Conservation (phyloP, 805 yeast species). For the Metschnikowia proteae region DNA sequence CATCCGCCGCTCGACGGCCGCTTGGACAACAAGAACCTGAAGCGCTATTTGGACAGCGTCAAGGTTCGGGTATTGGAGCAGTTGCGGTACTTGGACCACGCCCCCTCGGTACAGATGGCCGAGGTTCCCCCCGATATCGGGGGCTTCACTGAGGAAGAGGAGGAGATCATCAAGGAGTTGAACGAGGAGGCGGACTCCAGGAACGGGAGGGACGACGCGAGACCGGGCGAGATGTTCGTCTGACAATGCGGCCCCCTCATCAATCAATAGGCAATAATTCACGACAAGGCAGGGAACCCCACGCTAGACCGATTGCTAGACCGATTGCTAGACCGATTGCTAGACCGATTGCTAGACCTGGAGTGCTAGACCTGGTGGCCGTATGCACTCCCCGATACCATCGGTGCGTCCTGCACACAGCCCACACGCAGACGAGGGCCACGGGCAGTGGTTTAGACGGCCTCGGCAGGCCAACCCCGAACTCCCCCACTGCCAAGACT, state of each 20-base stretch:
- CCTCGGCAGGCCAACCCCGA: not conserved
- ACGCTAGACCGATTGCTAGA: no score
- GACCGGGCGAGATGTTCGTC: conserved; percentile 20
- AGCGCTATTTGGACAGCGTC: conserved; percentile 77
- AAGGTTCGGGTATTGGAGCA: conserved; percentile 75
- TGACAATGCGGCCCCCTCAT: not conserved
- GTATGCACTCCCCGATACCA: no score
- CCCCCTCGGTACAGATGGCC: conserved; percentile 92
- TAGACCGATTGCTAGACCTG: no score
- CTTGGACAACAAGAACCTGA: conserved; percentile 79
- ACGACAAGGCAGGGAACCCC: not conserved
- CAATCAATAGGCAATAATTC: not conserved
- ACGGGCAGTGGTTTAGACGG: not conserved
- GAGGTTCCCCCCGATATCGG: conserved; percentile 73
- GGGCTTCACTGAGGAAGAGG: conserved; percentile 43
- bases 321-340: no score
- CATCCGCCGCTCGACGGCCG: conserved; percentile 62
- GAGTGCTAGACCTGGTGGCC: no score
- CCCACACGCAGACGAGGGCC: not conserved
- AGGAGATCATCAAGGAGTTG: conserved; percentile 33
- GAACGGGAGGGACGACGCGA: conserved; percentile 26
- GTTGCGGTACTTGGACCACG: conserved; percentile 75
- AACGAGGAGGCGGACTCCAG: conserved; percentile 27
- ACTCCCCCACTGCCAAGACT: not conserved
- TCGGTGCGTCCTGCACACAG: not conserved